These are phyloP conservation scores for Euphorbia peplus DNA, from an alignment of 345 rosid genomes.

Conservation along the genomic window DNA sequence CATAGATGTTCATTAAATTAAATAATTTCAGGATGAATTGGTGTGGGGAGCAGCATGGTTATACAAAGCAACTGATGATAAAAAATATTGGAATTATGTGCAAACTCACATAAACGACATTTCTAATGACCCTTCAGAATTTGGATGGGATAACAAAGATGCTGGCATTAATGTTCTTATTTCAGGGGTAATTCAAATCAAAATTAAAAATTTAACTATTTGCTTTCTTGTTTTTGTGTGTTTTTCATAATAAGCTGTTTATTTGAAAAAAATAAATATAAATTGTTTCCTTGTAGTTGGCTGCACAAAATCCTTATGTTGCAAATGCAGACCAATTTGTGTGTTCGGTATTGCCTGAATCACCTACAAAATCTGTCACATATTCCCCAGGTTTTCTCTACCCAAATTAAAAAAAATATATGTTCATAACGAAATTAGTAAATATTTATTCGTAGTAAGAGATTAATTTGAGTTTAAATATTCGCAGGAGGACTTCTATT, in stretches of 20 bases:
- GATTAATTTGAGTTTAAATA: no score
- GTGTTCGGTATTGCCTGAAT: conserved; percentile 22
- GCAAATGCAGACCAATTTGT: conserved; percentile 18
- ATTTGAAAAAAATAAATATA: no score
- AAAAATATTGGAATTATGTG: conserved; percentile 8
- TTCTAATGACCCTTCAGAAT: not conserved
- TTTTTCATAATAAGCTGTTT: not conserved
- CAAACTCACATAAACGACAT: not conserved
- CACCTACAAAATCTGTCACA: conserved; percentile 19
- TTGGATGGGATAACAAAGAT: conserved; percentile 27
- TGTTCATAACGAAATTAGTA: no score
- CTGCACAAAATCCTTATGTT: not conserved
- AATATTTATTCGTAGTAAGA: no score
- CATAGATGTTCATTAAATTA: no score
- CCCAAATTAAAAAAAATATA: not conserved
- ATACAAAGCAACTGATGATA: conserved; percentile 18
- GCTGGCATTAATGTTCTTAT: conserved; percentile 25
- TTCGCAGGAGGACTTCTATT: conserved; percentile 23
- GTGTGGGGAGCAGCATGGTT: conserved; percentile 32
- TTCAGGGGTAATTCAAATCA: conserved; percentile 8
- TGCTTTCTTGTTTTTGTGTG: not conserved
- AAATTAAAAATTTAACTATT: not conserved
- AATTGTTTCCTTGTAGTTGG: not conserved
- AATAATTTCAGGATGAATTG: conserved; percentile 27
- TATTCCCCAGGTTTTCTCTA: conserved; percentile 18